Evolutionary conservation across 441 rosid species (phyloP), one percentile per base, ranked within the genome.

Genomic region (Brassica balearica): DNA sequence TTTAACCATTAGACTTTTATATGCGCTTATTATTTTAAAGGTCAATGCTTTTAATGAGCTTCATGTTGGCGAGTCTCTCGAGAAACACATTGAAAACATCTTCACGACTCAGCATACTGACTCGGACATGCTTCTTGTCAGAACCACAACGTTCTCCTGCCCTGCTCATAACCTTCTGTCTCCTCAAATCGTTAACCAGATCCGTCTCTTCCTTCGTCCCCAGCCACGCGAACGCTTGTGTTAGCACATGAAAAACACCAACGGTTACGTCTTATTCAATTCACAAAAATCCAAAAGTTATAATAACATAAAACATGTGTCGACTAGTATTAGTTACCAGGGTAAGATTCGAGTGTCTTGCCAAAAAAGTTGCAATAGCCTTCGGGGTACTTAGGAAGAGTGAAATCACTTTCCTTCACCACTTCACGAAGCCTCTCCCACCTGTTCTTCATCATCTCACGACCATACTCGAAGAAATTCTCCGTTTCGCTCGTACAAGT

Each of bases 211-310:
- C 91, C 72, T 89, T 84, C 83, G 88, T 74, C 80, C 90, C 84
- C 72, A 95, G 9, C 98, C 98, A 93, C 25, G 95, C 99, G 81
- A 91, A 95, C 23, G 88, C 99, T 93, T 93, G 7, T 53, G 19
- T 9, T 8, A 59, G 29, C 5, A 56, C 10, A 11, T 7, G 9
- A 41, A 11, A 36, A 48, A 41, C 15, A 66, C 5, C 32, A 34
- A 55, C n/a, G 66, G 69, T 74, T 74, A 70, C 80, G 66, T 80
- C 76, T 66, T 70, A 34, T 23, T 67, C 80, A 58, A 5, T 29
- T 29, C 22, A 59, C 36, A 66, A 22, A 1, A 51, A 27, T 68
- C 75, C 67, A 15, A 60, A 72, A 59, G 70, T 60, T 60, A 67
- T 59, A 74, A 65, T 19, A 70, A 29, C 46, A 63, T 15, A 46